Evolutionary conservation across 345 rosid species (phyloP), one percentile per base, ranked within the genome.

Genomic region (Gossypium mustelinum): DNA sequence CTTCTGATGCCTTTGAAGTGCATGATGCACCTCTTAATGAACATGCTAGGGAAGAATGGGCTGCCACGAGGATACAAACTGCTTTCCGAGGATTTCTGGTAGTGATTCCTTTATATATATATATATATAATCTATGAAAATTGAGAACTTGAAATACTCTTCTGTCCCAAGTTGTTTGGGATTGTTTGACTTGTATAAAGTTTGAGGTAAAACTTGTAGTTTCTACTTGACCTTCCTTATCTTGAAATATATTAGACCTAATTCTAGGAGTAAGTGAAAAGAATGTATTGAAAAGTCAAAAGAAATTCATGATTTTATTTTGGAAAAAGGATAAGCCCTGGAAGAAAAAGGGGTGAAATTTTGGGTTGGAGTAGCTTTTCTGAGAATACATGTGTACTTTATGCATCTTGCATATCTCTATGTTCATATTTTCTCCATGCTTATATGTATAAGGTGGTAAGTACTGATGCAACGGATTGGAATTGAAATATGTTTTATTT

Each of bases 11-110:
- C 29, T 77, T 79, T 66, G 86, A 88, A 76, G 81, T 81, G 51
- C 84, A 86, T 76, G 86, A 79, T 77, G 72, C 75, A 16, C 74
- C 72, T 79, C 77, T 63, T 43, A 76, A 75, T 83, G 88, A 83
- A 69, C 71, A 57, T 54, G 47, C 65, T 52, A 81, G 77, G 78
- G 92, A 88, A 81, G 86, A 92, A 78, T 82, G 75, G 81, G 98
- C 99, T 74, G 94, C 98, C 44, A 86, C 86, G 14, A 85, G 90
- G 64, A 91, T 95, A 58, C 99, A 95, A 81, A 90, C 99, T 25
- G 89, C 94, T 68, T 95, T 90, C 77, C 94, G 99, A 48, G 97
- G 97, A 76, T 95, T 95, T 84, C 78, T 95, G 99, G 99, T 95
- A 86, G 73, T 60, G 6, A 10, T 60, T 73, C 20, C 18, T n/a